Evolutionary conservation across 2,329 filamentous ascomycete species (phyloP).

Genomic region (Xylaria sp.): DNA sequence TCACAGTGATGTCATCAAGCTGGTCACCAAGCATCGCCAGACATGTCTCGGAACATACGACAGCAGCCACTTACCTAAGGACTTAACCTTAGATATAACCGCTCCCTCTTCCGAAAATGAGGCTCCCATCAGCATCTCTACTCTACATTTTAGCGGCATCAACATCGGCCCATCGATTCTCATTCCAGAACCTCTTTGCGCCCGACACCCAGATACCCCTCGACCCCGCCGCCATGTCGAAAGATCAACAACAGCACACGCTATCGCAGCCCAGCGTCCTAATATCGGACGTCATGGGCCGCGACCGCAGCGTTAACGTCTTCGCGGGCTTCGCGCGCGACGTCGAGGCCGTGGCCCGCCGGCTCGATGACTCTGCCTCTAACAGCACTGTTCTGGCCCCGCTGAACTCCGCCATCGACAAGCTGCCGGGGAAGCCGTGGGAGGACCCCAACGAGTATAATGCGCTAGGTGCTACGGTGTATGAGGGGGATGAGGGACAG

Average conservation of each 20-base stretch:
- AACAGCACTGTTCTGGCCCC: constrained; percentile 92
- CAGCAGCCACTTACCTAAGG: neutral
- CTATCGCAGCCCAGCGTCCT: constrained; percentile 65
- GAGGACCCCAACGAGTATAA: constrained; percentile 80
- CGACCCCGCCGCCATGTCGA: constrained; percentile 36
- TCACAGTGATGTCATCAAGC: constrained; percentile 29
- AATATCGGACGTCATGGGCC: constrained; percentile 86
- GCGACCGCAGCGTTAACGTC: constrained; percentile 81
- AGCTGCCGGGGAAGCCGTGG: constrained; percentile 87
- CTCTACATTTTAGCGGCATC: constrained; percentile 39
- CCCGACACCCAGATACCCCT: constrained; percentile 48
- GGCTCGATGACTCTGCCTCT: constrained; percentile 71
- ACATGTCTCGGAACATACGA: neutral
- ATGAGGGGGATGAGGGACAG: constrained; percentile 78
- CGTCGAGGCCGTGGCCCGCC: constrained; percentile 73
- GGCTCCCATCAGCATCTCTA: constrained; percentile 31
- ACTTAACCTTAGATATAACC: neutral
- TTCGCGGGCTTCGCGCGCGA: constrained; percentile 86
- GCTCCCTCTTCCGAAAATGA: constrained; percentile 39
- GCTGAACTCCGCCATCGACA: constrained; percentile 82
- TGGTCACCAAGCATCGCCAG: constrained; percentile 10
- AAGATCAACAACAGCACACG: neutral
- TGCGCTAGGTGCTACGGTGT: constrained; percentile 74
- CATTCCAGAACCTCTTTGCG: constrained; percentile 40
- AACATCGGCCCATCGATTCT: constrained; percentile 39